A percentile compares a stretch with the other conserved stretches of the same genome.
Conservation (phyloP, 495 filamentous ascomycete genomes). For the Oleoguttula mirabilis region DNA sequence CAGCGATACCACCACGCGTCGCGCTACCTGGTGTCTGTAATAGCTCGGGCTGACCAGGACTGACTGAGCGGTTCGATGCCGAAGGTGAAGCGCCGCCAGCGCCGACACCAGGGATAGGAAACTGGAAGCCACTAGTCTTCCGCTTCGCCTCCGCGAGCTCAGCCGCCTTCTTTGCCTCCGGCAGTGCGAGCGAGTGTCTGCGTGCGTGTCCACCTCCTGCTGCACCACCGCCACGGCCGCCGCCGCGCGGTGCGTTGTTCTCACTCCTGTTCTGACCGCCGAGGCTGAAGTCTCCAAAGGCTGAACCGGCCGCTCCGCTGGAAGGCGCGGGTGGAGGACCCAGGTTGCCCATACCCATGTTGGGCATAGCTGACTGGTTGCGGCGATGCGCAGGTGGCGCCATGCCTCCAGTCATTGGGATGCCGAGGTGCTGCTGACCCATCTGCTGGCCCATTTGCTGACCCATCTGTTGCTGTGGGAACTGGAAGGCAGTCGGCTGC, state of each 20-base stretch:
- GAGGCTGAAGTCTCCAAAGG: constrained; percentile 61
- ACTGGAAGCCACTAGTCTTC: constrained; percentile 87
- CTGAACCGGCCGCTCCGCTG: constrained; percentile 75
- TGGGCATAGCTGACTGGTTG: constrained; percentile 93
- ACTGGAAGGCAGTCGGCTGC: constrained; percentile 76
- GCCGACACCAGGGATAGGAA: constrained; percentile 64
- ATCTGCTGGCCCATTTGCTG: constrained; percentile 48
- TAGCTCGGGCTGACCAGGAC: constrained; percentile 20
- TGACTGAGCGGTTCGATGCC: constrained; percentile 35
- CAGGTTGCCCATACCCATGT: constrained; percentile 57
- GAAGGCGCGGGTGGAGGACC: constrained; percentile 93
- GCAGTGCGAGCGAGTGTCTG: constrained; percentile 85
- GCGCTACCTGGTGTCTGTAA: constrained; percentile 25
- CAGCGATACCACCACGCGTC: constrained; percentile 39
- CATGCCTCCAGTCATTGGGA: constrained; percentile 51
- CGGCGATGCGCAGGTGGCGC: constrained; percentile 84
- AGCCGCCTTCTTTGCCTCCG: constrained; percentile 95
- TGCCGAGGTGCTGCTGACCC: constrained; percentile 54
- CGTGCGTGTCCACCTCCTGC: constrained; percentile 73
- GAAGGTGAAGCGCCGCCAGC: constrained; percentile 41
- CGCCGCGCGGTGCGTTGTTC: constrained; percentile 57
- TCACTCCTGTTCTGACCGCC: constrained; percentile 42
- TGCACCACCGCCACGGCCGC: constrained; percentile 57
- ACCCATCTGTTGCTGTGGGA: constrained; percentile 57
- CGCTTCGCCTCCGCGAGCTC: constrained; percentile 94